Evolutionary conservation across 768 basidiomycete genomes (phyloP).

Genomic region (Lenzites betulinus): DNA sequence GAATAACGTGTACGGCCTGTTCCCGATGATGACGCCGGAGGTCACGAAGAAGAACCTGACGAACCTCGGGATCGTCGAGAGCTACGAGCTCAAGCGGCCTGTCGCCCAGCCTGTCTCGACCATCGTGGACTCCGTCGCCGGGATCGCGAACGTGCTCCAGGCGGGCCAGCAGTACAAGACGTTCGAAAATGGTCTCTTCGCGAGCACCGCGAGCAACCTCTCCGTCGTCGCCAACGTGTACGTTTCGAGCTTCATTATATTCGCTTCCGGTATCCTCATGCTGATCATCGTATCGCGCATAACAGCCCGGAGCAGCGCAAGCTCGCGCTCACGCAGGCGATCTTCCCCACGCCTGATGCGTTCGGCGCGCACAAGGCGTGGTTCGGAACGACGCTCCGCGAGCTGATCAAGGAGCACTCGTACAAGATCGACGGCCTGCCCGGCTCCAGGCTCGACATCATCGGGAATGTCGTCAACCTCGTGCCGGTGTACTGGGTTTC

Average conservation of each 20-base stretch:
- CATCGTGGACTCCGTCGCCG: conserved; percentile 7
- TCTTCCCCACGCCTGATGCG: conserved; percentile 18
- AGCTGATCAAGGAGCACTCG: conserved; percentile 21
- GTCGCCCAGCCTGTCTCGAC: background rate
- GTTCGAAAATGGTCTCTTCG: conserved; percentile 8
- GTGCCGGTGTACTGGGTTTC: conserved; percentile 44
- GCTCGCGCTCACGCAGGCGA: conserved; percentile 15
- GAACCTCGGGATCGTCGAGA: conserved; percentile 36
- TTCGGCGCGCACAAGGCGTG: conserved; percentile 24
- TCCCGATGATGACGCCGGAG: conserved; percentile 75
- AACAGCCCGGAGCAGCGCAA: conserved; percentile 8
- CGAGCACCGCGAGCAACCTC: conserved; percentile 11
- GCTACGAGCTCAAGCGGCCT: conserved; percentile 67
- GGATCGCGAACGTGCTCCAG: conserved; percentile 4
- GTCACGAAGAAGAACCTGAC: conserved; percentile 45
- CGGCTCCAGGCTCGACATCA: conserved; percentile 47
- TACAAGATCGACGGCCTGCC: conserved; percentile 19
- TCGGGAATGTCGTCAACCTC: conserved; percentile 50
- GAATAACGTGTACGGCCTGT: conserved; percentile 69
- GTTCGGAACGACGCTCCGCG: conserved; percentile 32
- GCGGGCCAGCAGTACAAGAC: conserved; percentile 6
- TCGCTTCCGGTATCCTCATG: background rate
- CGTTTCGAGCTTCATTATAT: background rate
- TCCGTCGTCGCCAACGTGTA: conserved; percentile 12
- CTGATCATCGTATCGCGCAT: background rate